Percentiles rank a stretch among this genome's conserved stretches.
phyloP scores from a whole-genome alignment of 805 yeast species.

The Candida multigemmis region DNA sequence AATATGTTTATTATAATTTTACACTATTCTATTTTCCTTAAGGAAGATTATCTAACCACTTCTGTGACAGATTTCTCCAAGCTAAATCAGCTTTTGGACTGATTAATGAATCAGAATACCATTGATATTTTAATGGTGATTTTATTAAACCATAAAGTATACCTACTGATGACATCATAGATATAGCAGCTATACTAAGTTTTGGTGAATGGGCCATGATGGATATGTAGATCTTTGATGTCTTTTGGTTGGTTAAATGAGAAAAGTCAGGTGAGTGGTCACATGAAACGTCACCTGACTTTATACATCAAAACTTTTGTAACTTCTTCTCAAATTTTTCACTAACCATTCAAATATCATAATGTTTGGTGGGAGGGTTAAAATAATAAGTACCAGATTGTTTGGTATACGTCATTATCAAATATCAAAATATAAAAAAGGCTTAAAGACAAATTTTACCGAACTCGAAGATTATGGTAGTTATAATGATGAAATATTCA shows the following conservation, averaged over 20 bases:
- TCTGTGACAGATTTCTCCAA: constrained; percentile 37
- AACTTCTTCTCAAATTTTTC: no score
- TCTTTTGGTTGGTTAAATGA: no score
- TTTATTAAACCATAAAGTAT: constrained; percentile 26
- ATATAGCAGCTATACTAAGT: constrained; percentile 29
- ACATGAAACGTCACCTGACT: no score
- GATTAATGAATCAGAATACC: constrained; percentile 31
- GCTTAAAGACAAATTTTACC: constrained; percentile 21
- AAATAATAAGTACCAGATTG: neutral
- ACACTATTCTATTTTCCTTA: no score
- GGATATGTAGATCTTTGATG: no score
- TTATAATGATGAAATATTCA: constrained; percentile 30
- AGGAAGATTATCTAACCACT: constrained; percentile 36
- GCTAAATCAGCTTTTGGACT: constrained; percentile 40
- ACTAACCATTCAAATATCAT: no score
- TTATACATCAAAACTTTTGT: no score
- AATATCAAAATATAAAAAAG: constrained; percentile 12
- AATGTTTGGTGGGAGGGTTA: neutral
- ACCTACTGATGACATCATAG: constrained; percentile 33
- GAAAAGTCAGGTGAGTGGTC: no score
- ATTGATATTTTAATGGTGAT: constrained; percentile 34
- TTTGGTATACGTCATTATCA: constrained; percentile 8
- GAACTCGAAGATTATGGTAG: constrained; percentile 28
- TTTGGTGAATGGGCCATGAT: constrained; percentile 27
- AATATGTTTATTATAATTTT: no score